Conservation (phyloP, 2,329 filamentous ascomycete genomes). For the Xylaria sp. region DNA sequence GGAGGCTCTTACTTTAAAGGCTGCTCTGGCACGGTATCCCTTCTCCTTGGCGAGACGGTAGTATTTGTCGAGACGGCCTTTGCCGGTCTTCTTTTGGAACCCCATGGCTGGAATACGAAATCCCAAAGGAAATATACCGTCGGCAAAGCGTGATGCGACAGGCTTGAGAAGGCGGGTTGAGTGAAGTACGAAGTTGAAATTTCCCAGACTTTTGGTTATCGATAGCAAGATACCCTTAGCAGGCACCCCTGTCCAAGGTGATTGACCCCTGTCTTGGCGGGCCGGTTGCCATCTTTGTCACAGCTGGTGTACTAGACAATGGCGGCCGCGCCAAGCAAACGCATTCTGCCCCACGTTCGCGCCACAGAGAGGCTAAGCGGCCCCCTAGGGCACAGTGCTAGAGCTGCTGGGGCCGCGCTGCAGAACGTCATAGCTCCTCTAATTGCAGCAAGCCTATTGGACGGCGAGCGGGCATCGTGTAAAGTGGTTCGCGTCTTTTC, state of each 20-base stretch:
- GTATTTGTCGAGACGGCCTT: slow-evolving; percentile 97
- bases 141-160: neutral
- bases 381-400: slow-evolving; percentile 12
- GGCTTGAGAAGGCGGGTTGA: neutral
- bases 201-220: slow-evolving; percentile 27
- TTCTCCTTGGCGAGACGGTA: slow-evolving; percentile 92
- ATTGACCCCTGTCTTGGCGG: neutral
- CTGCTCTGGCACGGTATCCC: slow-evolving; percentile 60
- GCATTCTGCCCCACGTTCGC: slow-evolving; percentile 6
- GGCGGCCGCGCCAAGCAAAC: neutral
- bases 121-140: neutral
- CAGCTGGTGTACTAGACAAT: neutral
- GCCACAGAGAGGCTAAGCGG: slow-evolving; percentile 4
- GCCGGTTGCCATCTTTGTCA: neutral
- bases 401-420: slow-evolving; percentile 3
- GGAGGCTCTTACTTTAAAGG: no score
- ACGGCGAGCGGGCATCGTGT: slow-evolving; percentile 19
- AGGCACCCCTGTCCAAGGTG: neutral
- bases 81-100: slow-evolving; percentile 98
- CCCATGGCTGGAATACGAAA: slow-evolving; percentile 66
- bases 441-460: slow-evolving; percentile 17
- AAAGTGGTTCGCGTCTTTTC: slow-evolving; percentile 33
- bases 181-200: slow-evolving; percentile 20
- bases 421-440: slow-evolving; percentile 20
- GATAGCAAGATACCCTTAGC: no score